Evolutionary conservation across 2,329 filamentous ascomycete genomes (phyloP).

Genomic region (Grosmannia clavigera): DNA sequence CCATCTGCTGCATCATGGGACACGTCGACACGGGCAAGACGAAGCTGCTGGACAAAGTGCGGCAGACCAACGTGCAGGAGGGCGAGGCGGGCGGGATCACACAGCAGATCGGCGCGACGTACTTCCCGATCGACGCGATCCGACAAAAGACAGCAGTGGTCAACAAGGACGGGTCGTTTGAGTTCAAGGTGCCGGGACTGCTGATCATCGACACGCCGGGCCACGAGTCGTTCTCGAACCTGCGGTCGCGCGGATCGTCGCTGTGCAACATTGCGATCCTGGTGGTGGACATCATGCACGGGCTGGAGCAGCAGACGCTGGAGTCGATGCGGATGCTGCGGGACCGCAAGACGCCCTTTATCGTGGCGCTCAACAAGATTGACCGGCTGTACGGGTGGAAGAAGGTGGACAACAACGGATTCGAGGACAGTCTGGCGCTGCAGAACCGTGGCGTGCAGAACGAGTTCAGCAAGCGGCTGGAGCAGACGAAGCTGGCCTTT

Average conservation of each 20-base stretch:
- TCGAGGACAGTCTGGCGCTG: constrained; percentile 78
- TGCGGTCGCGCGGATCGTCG: constrained; percentile 91
- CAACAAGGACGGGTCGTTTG: constrained; percentile 79
- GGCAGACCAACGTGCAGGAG: constrained; percentile 97
- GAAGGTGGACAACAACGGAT: constrained; percentile 96
- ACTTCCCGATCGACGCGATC: constrained; percentile 93
- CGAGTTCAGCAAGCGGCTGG: constrained; percentile 83
- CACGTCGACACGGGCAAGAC: constrained; percentile 99
- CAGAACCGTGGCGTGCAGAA: constrained; percentile 90
- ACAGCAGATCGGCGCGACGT: constrained; percentile 98
- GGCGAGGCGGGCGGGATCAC: constrained; percentile 99
- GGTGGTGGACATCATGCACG: constrained; percentile 99
- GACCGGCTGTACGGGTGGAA: constrained; percentile 99
- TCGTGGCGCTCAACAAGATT: constrained; percentile 98
- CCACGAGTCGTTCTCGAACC: constrained; percentile 99
- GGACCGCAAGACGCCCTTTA: constrained; percentile 92
- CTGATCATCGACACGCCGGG: constrained; percentile 96
- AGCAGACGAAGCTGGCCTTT: constrained; percentile 87
- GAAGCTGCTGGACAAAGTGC: constrained; percentile 97
- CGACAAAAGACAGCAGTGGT: constrained; percentile 86
- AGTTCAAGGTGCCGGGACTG: constrained; percentile 95
- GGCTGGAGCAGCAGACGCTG: constrained; percentile 89
- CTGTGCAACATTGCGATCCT: constrained; percentile 99
- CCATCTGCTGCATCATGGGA: constrained; percentile 98
- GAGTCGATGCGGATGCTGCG: constrained; percentile 93